These are phyloP conservation scores for Kodamaea suecica DNA, from an alignment of 1,139 yeast genomes.

Conservation along the genomic window DNA sequence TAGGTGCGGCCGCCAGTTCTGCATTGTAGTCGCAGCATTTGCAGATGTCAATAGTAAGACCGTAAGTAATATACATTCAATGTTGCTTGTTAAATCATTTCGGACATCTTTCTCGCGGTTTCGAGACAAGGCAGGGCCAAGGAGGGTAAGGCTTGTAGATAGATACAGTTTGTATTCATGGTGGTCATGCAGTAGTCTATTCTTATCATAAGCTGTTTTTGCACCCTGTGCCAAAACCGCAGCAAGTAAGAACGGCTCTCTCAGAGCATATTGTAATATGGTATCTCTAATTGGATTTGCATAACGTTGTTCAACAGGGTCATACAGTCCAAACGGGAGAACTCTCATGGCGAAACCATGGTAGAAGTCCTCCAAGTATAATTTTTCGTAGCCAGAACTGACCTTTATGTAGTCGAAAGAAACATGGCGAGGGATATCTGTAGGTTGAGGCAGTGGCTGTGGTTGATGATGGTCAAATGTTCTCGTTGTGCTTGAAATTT, in stretches of 20 bases:
- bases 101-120: conserved; percentile 27
- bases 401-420: conserved; percentile 38
- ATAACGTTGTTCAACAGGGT: conserved; percentile 26
- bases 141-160: conserved; percentile 55
- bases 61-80: conserved; percentile 67
- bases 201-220: conserved; percentile 45
- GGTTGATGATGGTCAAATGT: background rate
- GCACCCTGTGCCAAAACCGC: conserved; percentile 78
- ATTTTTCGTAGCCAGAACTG: conserved; percentile 38
- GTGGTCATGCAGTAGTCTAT: conserved; percentile 52
- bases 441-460: background rate
- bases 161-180: conserved; percentile 62
- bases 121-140: conserved; percentile 43
- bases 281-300: conserved; percentile 66
- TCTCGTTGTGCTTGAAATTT: background rate
- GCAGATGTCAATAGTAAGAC: conserved; percentile 66
- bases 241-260: conserved; percentile 60
- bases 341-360: conserved; percentile 56
- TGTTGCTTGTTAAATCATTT: conserved; percentile 42
- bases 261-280: conserved; percentile 54
- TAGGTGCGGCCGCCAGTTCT: conserved; percentile 75
- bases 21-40: conserved; percentile 60
- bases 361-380: conserved; percentile 56
- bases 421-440: conserved; percentile 27
- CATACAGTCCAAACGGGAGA: conserved; percentile 61